Conservation (phyloP, 257 asterid species). For the Solanum bulbocastanum region DNA sequence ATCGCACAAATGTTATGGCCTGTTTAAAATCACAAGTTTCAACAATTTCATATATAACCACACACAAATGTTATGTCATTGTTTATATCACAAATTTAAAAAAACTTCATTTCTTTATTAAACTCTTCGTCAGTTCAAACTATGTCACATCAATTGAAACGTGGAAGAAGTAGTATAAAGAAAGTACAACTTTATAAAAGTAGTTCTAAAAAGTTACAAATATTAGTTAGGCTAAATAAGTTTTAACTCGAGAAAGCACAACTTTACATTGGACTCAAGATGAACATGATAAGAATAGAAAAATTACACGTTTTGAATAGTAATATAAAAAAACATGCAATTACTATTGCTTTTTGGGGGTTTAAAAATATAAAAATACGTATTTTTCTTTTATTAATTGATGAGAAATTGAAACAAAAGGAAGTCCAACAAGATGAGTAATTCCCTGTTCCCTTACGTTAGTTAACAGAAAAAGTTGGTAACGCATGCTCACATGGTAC, state of each 20-base stretch:
- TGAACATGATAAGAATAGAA: neutral
- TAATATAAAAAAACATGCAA: neutral
- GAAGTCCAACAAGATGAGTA: neutral
- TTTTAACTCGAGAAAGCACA: neutral
- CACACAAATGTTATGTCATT: neutral
- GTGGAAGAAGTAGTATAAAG: neutral
- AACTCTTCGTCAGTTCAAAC: neutral
- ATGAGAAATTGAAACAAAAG: slow-evolving; percentile 6
- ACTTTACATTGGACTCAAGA: neutral
- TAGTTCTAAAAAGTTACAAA: neutral
- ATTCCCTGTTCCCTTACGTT: slow-evolving; percentile 9
- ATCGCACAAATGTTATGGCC: neutral
- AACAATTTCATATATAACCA: neutral
- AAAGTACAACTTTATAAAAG: neutral
- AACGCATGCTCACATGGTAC: slow-evolving; percentile 20
- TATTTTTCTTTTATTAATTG: neutral
- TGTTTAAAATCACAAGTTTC: neutral
- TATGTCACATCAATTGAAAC: neutral
- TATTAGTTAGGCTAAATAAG: neutral
- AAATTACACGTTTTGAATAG: neutral
- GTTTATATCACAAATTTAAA: neutral
- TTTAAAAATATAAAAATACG: neutral
- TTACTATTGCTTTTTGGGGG: neutral
- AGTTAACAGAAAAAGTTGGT: slow-evolving; percentile 15
- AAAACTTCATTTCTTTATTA: neutral